Evolutionary conservation across 2,329 filamentous ascomycete species (phyloP), one percentile per base, ranked within the genome.

Genomic region (Calonectria honghensis): DNA sequence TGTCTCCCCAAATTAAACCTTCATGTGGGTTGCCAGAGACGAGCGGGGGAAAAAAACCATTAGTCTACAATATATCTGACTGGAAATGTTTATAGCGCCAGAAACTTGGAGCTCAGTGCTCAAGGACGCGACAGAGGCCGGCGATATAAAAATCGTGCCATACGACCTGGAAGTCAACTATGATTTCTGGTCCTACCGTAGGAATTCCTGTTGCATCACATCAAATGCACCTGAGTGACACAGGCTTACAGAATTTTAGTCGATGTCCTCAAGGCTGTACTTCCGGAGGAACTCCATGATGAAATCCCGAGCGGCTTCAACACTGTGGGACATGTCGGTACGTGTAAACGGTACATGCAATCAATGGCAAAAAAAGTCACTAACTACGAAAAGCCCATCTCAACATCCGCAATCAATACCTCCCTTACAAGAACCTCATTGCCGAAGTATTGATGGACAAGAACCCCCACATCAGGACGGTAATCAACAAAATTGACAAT

Each of bases 401-500:
- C 73, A 99, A 99, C 84, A 92, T 99, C 39, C 92, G 95, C 66
- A 92, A 94, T 27, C 91, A 93, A 77, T 98, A 96, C 82, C 87
- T 95, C 14, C 95, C 94, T 0, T 98, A 97, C 88, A 98, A 97
- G 85, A 85, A 94, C 78, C 84, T 98, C 52, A 96, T 98, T 65
- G 97, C 94, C 0, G 89, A 96, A 81, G 93, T 98, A 3, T 88
- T 99, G 27, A 87, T 95, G 68, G 97, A 98, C 87, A 99, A 99
- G 87, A 98, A 98, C 85, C 90, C 92, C 13, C 87, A 87, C 59
- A 91, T 98, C 74, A 90, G 89, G 74, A 99, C 97, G 0, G 96
- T 99, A 79, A 98, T 99, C 87, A 98, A 98, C 89, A 99, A 99
- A 86, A 91, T 94, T 54, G 94, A 98, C 85, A 93, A 95, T 75